Base-by-base conservation (phyloP, 495 filamentous ascomycete genomes). In the Pyrenula massariospora region DNA sequence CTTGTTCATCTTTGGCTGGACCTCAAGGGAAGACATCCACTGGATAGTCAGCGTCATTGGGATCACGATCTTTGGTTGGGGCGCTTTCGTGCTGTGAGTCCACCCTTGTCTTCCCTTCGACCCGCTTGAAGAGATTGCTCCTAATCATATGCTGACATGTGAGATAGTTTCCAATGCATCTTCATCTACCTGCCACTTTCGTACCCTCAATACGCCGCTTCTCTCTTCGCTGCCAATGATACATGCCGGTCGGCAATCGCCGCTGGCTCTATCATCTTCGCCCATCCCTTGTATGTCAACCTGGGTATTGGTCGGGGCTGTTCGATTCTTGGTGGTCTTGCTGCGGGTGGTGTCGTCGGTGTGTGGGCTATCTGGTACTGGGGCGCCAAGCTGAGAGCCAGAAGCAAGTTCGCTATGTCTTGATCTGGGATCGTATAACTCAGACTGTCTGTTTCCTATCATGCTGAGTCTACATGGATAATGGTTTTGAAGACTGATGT, bases 1-100 rank as follows among this genome's bases (percentile, higher is more conserved):
- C 2, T 70, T 86, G 0, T 87, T 86, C 70, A 62, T 85, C 42
- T 85, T 83, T 58, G 83, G 69, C 1, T 85, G 82, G 82, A 84
- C 84, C 0, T 68, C 76, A 1, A 60, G 74, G 12, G 66, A 73
- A 1, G 63, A 71, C 15, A 72, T 85, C 50, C 79, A 84, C 59
- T 87, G 83, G 84, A 83, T 84, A 25, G 82, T 68, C 2, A 71
- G 72, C 0, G 76, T 79, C 2, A 76, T 86, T n/a, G 84, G 81
- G 15, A 76, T 83, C 19, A 69, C 66, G 3, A 73, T 84, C 60
- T 82, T 82, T 61, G 74, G 70, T 15, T 71, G 70, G 0, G 73
- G 67, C 0, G 70, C 61, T 15, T 52, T 52, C 50, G 50, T 52
- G 5, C 50, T 52, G 31, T 42, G 15, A 42, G 31, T 8, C 15